These are phyloP conservation scores for Candida vaughaniae DNA, from an alignment of 805 yeast genomes.

Conservation along the genomic window DNA sequence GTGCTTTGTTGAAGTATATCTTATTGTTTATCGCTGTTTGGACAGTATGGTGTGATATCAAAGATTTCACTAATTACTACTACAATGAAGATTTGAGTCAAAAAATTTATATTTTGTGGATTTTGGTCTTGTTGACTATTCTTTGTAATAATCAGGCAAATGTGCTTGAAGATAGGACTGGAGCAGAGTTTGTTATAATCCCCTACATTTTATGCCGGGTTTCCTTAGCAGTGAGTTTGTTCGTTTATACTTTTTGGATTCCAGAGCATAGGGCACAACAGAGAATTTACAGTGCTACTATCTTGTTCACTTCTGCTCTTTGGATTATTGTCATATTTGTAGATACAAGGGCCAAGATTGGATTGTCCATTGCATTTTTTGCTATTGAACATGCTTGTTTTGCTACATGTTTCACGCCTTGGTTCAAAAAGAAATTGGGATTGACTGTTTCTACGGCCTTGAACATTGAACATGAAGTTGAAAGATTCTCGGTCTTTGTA, in stretches of 20 bases:
- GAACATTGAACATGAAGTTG: constrained; percentile 67
- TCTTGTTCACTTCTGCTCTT: constrained; percentile 34
- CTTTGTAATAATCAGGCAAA: constrained; percentile 49
- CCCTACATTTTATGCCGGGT: constrained; percentile 50
- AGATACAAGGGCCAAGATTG: constrained; percentile 44
- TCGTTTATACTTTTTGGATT: constrained; percentile 45
- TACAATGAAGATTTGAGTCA: constrained; percentile 61
- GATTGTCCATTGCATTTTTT: constrained; percentile 40
- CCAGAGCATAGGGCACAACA: constrained; percentile 53
- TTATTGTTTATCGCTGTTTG: constrained; percentile 58
- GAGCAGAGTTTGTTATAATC: constrained; percentile 45
- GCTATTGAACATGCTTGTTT: constrained; percentile 41
- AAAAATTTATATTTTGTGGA: constrained; percentile 52
- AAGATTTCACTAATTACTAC: constrained; percentile 63
- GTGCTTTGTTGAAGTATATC: constrained; percentile 46
- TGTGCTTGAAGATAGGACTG: constrained; percentile 28
- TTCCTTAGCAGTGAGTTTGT: constrained; percentile 30
- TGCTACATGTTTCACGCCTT: constrained; percentile 46
- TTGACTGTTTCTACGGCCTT: constrained; percentile 55
- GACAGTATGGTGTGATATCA: constrained; percentile 64
- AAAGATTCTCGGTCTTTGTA: constrained; percentile 55
- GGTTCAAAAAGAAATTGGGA: constrained; percentile 40
- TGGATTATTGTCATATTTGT: constrained; percentile 58
- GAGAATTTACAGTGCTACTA: constrained; percentile 34
- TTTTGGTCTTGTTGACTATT: constrained; percentile 46